phyloP scores from a whole-genome alignment of 164 flowering plant species.

The Pachysandra terminalis region DNA sequence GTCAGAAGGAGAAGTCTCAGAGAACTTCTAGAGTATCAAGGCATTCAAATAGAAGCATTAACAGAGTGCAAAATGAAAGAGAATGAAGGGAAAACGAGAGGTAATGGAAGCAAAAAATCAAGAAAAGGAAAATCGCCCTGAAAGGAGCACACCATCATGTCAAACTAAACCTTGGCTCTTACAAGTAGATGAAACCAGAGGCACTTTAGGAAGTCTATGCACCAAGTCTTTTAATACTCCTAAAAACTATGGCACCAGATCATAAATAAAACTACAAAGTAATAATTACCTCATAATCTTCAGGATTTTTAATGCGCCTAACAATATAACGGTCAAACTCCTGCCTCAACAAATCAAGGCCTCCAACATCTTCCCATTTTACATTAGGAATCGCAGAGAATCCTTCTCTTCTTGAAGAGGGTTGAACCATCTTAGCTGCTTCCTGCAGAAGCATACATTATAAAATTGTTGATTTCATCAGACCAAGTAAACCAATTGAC shows the following conservation, averaged over 20 bases:
- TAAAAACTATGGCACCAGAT: background rate
- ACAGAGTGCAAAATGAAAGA: background rate
- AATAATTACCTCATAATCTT: constrained; percentile 53
- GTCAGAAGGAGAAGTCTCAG: background rate
- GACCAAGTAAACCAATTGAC: constrained; percentile 5
- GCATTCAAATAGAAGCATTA: background rate
- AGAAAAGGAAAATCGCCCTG: background rate
- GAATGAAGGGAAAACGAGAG: background rate
- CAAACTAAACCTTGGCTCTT: background rate
- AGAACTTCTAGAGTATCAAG: background rate
- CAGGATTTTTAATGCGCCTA: constrained; percentile 61
- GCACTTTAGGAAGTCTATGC: background rate
- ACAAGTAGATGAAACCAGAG: background rate
- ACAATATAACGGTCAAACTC: constrained; percentile 70
- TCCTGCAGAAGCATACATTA: constrained; percentile 41
- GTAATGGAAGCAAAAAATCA: background rate
- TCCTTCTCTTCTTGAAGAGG: constrained; percentile 88
- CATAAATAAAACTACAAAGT: background rate
- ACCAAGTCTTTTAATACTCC: background rate
- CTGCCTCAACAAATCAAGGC: constrained; percentile 59
- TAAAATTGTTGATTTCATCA: background rate
- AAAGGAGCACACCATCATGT: background rate
- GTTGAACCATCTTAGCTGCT: constrained; percentile 79
- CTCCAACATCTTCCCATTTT: constrained; percentile 97
- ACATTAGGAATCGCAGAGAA: constrained; percentile 81